Conservation (phyloP, 2,329 filamentous ascomycete genomes). For the Stagonosporopsis chrysanthemi region DNA sequence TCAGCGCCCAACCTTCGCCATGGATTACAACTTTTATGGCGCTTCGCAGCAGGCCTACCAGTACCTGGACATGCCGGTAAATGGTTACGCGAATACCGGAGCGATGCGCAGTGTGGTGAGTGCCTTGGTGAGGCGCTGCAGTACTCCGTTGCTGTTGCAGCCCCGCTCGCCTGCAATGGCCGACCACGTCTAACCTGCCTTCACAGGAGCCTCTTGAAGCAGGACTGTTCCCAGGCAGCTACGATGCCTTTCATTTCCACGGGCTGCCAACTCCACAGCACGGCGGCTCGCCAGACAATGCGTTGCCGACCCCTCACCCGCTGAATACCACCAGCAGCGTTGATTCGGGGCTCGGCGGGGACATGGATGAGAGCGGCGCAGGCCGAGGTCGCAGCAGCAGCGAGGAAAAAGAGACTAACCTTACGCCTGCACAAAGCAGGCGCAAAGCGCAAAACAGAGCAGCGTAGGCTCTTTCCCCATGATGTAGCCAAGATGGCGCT, state of each 20-base stretch:
- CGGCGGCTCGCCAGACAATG: conserved; percentile 43
- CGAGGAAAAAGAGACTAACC: conserved; percentile 54
- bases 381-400: conserved; percentile 53
- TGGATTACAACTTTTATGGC: conserved; percentile 66
- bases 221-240: conserved; percentile 38
- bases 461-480: conserved; percentile 62
- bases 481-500: conserved; percentile 4
- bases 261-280: conserved; percentile 38
- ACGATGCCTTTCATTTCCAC: conserved; percentile 43
- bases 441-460: conserved; percentile 76
- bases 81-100: conserved; percentile 38
- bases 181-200: conserved; percentile 31
- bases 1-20: conserved; percentile 35
- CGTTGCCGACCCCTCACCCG: conserved; percentile 30
- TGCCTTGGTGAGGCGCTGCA: conserved; percentile 19
- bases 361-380: conserved; percentile 46
- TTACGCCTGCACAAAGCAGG: conserved; percentile 60
- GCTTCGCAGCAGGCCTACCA: conserved; percentile 56
- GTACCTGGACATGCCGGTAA: conserved; percentile 57
- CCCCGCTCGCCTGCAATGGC: conserved; percentile 19
- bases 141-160: not conserved
- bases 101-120: conserved; percentile 45
- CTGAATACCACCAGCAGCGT: conserved; percentile 49
- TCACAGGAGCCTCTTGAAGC: conserved; percentile 55
- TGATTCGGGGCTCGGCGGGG: conserved; percentile 53